These are phyloP conservation scores for Selaginella moellendorffii DNA, from an alignment of 75 land plant species.

Conservation along the genomic window DNA sequence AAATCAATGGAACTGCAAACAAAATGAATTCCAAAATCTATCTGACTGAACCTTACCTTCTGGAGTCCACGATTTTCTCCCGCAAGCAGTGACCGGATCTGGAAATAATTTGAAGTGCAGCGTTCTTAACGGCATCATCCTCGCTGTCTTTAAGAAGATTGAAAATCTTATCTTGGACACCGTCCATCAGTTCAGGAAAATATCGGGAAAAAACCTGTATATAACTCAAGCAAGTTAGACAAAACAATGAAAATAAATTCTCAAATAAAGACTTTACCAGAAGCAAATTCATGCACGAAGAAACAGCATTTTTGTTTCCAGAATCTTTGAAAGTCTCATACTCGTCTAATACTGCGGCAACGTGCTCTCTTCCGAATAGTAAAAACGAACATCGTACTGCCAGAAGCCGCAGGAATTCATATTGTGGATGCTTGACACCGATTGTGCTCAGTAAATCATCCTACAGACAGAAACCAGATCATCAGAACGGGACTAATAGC, in stretches of 20 bases:
- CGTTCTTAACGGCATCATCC: constrained; percentile 26
- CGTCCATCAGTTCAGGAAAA: constrained; percentile 51
- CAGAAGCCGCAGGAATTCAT: constrained; percentile 51
- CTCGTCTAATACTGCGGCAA: constrained; percentile 25
- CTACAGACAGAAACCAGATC: constrained; percentile 24
- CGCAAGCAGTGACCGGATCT: constrained; percentile 49
- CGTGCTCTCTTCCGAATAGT: constrained; percentile 57
- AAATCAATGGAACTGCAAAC: constrained; percentile 59
- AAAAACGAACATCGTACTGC: constrained; percentile 44
- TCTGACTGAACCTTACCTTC: constrained; percentile 1
- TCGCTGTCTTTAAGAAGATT: constrained; percentile 36
- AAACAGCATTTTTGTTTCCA: constrained; percentile 23
- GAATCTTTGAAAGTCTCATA: constrained; percentile 12
- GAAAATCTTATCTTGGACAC: constrained; percentile 37
- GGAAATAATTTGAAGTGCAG: constrained; percentile 43
- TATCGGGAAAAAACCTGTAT: constrained; percentile 38
- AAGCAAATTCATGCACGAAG: constrained; percentile 34
- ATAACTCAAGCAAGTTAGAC: neutral
- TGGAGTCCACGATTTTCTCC: constrained; percentile 33
- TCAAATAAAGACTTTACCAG: constrained; percentile 28
- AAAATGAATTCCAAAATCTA: neutral
- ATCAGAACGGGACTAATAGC: too few relatives aligned
- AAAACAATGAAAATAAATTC: neutral
- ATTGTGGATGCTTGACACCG: constrained; percentile 49
- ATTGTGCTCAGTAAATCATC: constrained; percentile 45